Evolutionary conservation across 352 stramenopile species (phyloP).

Genomic region (Peronospora belbahrii): DNA sequence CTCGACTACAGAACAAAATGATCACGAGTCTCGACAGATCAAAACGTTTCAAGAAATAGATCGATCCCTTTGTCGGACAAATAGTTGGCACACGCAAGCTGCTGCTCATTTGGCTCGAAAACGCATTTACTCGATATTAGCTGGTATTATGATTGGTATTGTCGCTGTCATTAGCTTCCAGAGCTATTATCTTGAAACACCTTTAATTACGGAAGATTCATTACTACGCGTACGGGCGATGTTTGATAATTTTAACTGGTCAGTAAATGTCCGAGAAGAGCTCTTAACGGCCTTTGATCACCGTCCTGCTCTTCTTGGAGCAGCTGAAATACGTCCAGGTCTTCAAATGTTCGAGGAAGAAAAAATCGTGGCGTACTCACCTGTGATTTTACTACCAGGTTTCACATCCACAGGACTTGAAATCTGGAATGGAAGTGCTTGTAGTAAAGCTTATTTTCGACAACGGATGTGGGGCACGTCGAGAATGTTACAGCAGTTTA

Average conservation of each 20-base stretch:
- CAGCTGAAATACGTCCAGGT: slow-evolving; percentile 36
- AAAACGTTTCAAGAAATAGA: slow-evolving; percentile 16
- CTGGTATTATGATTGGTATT: slow-evolving; percentile 50
- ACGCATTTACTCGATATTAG: slow-evolving; percentile 65
- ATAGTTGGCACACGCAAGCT: slow-evolving; percentile 52
- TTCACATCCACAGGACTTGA: slow-evolving; percentile 92
- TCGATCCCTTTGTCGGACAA: slow-evolving; percentile 27
- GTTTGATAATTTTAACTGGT: slow-evolving; percentile 63
- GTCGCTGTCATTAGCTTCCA: slow-evolving; percentile 40
- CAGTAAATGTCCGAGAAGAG: slow-evolving; percentile 57
- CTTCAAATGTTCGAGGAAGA: slow-evolving; percentile 37
- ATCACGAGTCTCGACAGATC: slow-evolving; percentile 8
- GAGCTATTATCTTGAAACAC: slow-evolving; percentile 39
- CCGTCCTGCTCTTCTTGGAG: slow-evolving; percentile 33
- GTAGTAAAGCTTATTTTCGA: slow-evolving; percentile 83
- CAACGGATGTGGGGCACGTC: slow-evolving; percentile 90
- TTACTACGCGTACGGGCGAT: slow-evolving; percentile 47
- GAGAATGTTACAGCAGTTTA: slow-evolving; percentile 84
- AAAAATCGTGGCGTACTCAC: slow-evolving; percentile 50
- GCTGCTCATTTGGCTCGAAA: slow-evolving; percentile 48
- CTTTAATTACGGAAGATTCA: slow-evolving; percentile 40
- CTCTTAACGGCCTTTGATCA: slow-evolving; percentile 55
- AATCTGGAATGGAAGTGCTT: slow-evolving; percentile 89
- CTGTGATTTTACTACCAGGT: slow-evolving; percentile 88
- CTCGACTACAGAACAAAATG: slow-evolving; percentile 5